phyloP scores from a whole-genome alignment of 495 filamentous ascomycete species.

The Neurospora pannonica region DNA sequence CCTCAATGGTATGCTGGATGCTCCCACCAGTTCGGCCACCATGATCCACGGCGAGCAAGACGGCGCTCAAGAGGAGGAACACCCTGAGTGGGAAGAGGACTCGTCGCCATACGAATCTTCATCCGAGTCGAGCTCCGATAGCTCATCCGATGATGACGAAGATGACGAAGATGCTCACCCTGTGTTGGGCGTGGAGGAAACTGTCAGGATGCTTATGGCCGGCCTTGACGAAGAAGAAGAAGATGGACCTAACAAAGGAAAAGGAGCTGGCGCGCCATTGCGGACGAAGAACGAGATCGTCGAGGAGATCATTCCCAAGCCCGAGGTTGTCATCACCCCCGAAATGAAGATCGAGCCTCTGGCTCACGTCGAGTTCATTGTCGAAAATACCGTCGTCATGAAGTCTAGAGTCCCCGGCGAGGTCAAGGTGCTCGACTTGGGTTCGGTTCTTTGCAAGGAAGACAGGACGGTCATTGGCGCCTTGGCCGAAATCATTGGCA shows the following conservation, averaged over 20 bases:
- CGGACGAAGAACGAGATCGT: conserved; percentile 65
- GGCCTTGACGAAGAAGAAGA: conserved; percentile 60
- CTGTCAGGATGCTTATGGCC: conserved; percentile 71
- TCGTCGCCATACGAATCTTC: conserved; percentile 50
- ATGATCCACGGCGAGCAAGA: conserved; percentile 5
- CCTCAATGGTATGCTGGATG: conserved; percentile 26
- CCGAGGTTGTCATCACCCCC: conserved; percentile 60
- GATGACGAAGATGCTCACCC: conserved; percentile 41
- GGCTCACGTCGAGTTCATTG: conserved; percentile 59
- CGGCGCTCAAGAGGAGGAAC: conserved; percentile 14
- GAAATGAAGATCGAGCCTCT: conserved; percentile 68
- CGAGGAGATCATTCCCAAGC: conserved; percentile 60
- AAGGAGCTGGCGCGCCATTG: conserved; percentile 40
- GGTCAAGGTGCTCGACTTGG: conserved; percentile 70
- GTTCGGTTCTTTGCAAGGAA: conserved; percentile 73
- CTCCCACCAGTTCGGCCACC: conserved; percentile 4
- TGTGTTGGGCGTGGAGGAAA: conserved; percentile 64
- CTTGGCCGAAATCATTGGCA: conserved; percentile 70
- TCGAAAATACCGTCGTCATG: conserved; percentile 70
- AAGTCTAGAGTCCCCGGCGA: conserved; percentile 71
- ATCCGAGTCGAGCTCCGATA: conserved; percentile 33
- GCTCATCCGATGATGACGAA: conserved; percentile 40
- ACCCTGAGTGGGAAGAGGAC: conserved; percentile 49
- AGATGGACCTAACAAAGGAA: conserved; percentile 37
- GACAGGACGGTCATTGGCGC: conserved; percentile 67